Conservation (phyloP, 2,329 filamentous ascomycete species). For the Anisogramma anomala region DNA sequence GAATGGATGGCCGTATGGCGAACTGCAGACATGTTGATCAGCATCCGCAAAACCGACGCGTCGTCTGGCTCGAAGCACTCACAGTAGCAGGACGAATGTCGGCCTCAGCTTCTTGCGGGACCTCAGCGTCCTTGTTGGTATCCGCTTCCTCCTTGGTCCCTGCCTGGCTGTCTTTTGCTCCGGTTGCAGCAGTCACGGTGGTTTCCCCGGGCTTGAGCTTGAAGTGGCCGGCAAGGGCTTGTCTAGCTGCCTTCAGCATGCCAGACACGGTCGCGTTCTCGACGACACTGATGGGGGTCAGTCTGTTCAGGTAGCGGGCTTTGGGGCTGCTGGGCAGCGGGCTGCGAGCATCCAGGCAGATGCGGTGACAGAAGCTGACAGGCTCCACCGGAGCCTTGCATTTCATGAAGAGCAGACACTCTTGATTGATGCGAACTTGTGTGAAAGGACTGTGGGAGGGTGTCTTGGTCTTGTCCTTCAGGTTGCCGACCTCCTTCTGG, state of each 20-base stretch:
- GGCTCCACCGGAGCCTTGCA: conserved; percentile 45
- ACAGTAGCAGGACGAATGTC: conserved; percentile 6
- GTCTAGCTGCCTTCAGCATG: conserved; percentile 50
- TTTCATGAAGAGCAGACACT: conserved; percentile 53
- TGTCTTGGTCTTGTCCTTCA: conserved; percentile 36
- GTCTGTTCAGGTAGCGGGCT: conserved; percentile 44
- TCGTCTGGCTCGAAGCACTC: neutral
- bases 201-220: conserved; percentile 36
- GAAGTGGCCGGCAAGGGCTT: conserved; percentile 55
- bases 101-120: too few relatives aligned
- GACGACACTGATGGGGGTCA: conserved; percentile 40
- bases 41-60: neutral
- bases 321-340: conserved; percentile 23
- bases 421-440: conserved; percentile 43
- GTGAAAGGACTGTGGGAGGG: conserved; percentile 38
- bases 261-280: conserved; percentile 59
- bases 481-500: conserved; percentile 54
- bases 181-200: conserved; percentile 16
- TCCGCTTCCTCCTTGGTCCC: conserved; percentile 10
- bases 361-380: conserved; percentile 38
- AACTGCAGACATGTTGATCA: conserved; percentile 40
- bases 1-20: conserved; percentile 69
- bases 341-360: conserved; percentile 36
- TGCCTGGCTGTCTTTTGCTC: conserved; percentile 10
- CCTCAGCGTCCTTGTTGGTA: conserved; percentile 10